A percentile compares a stretch with the other conserved stretches of the same genome.
Conservation (phyloP, 108 stramenopile species). For the Conticribra weissflogii region DNA sequence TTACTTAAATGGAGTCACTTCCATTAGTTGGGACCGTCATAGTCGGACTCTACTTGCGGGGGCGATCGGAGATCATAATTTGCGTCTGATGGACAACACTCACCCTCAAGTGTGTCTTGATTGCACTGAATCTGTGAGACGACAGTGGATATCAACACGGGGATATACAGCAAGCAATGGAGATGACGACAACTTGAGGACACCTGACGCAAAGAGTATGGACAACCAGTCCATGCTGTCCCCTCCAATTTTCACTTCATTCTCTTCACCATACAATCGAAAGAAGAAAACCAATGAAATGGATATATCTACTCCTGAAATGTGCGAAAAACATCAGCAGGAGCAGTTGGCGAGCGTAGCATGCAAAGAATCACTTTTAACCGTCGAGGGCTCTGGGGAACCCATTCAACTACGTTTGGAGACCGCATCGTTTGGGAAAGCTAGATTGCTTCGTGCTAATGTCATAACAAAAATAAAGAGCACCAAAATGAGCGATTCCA, state of each 20-base stretch:
- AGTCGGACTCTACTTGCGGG: conserved; percentile 64
- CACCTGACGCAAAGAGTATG: not conserved
- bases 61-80: conserved; percentile 49
- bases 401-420: conserved; percentile 9
- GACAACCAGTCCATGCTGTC: not conserved
- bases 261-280: not conserved
- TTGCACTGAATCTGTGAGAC: conserved; percentile 13
- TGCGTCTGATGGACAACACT: conserved; percentile 71
- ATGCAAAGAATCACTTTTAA: not conserved
- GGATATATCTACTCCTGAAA: not conserved
- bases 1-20: conserved; percentile 61
- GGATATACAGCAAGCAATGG: not conserved
- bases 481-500: not conserved
- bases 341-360: not conserved
- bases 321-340: not conserved
- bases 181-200: not conserved
- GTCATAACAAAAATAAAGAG: not conserved
- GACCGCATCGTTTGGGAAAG: conserved; percentile 21
- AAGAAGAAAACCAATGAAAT: not conserved
- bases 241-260: not conserved
- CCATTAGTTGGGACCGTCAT: conserved; percentile 65
- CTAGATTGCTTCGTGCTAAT: conserved; percentile 16
- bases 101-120: conserved; percentile 51
- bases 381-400: not conserved
- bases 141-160: not conserved